Evolutionary conservation across 495 filamentous ascomycete genomes (phyloP).

Genomic region (Monascus purpureus): DNA sequence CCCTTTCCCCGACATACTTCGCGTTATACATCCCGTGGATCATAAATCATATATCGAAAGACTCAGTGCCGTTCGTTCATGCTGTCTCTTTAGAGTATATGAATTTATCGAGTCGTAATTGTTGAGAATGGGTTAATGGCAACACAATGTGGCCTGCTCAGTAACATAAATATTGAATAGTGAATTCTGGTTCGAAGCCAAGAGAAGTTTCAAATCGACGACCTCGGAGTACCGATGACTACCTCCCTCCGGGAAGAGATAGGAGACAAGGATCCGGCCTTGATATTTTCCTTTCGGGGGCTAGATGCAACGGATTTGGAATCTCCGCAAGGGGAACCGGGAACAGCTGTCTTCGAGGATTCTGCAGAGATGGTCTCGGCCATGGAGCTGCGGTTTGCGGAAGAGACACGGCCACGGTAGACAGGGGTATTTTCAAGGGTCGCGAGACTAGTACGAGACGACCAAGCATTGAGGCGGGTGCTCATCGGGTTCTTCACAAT

Average conservation of each 20-base stretch:
- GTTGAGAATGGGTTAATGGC: no score
- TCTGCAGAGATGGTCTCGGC: conserved; percentile 17
- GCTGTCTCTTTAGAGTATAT: no score
- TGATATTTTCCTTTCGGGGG: conserved; percentile 22
- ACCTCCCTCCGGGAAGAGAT: conserved; percentile 20
- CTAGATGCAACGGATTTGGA: conserved; percentile 14
- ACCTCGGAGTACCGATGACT: conserved; percentile 9
- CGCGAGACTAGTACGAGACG: conserved; percentile 14
- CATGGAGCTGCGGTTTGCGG: conserved; percentile 14
- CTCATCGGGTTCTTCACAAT: conserved; percentile 20
- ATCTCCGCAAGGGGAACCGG: conserved; percentile 12
- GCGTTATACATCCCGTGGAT: conserved; percentile 11
- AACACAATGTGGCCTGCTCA: no score
- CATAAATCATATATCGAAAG: conserved; percentile 7
- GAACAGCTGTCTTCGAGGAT: conserved; percentile 20
- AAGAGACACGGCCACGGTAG: conserved; percentile 12
- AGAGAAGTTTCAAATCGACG: conserved; percentile 10
- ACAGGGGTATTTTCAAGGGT: conserved; percentile 19
- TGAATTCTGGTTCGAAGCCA: no score
- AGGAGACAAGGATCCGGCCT: conserved; percentile 21
- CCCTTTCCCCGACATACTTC: background rate
- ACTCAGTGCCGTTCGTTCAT: no score
- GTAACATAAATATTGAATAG: no score
- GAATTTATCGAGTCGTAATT: no score
- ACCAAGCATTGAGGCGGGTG: conserved; percentile 10